Conservation (phyloP, 495 filamentous ascomycete species). For the Aspergillus taichungensis region DNA sequence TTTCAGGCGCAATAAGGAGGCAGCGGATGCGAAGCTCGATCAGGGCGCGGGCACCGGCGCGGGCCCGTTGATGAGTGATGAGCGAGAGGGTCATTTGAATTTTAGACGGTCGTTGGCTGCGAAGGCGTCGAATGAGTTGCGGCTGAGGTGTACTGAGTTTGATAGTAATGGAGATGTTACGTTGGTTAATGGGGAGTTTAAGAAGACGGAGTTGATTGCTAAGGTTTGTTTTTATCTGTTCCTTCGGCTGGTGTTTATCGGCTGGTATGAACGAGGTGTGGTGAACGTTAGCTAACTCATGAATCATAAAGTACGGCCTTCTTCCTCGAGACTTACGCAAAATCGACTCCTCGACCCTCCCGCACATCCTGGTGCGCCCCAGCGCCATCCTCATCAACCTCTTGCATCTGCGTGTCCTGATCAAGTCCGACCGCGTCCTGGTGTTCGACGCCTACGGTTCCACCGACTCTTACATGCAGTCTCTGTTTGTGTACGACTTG, state of each 20-base stretch:
- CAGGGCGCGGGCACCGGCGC: slow-evolving; percentile 2
- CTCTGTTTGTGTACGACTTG: slow-evolving; percentile 90
- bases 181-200: slow-evolving; percentile 92
- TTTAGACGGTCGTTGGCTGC: slow-evolving; percentile 54
- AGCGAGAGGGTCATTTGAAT: slow-evolving; percentile 31
- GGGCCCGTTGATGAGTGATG: slow-evolving; percentile 28
- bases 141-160: slow-evolving; percentile 88
- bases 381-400: slow-evolving; percentile 92
- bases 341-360: slow-evolving; percentile 96
- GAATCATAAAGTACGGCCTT: slow-evolving; percentile 66
- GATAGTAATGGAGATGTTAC: slow-evolving; percentile 89
- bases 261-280: neutral
- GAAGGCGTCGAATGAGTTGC: slow-evolving; percentile 70
- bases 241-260: neutral
- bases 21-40: slow-evolving; percentile 16
- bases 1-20: slow-evolving; percentile 22
- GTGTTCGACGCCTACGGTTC: slow-evolving; percentile 93
- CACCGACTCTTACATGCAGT: slow-evolving; percentile 91
- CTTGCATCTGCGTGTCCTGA: slow-evolving; percentile 84
- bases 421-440: slow-evolving; percentile 88
- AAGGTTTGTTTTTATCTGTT: slow-evolving; percentile 53
- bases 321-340: slow-evolving; percentile 94
- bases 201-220: slow-evolving; percentile 91
- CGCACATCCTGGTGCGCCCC: slow-evolving; percentile 89
- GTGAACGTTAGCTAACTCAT: neutral